phyloP scores from a whole-genome alignment of 1,284 basidiomycete genomes.

The Rhodotorula sp. region DNA sequence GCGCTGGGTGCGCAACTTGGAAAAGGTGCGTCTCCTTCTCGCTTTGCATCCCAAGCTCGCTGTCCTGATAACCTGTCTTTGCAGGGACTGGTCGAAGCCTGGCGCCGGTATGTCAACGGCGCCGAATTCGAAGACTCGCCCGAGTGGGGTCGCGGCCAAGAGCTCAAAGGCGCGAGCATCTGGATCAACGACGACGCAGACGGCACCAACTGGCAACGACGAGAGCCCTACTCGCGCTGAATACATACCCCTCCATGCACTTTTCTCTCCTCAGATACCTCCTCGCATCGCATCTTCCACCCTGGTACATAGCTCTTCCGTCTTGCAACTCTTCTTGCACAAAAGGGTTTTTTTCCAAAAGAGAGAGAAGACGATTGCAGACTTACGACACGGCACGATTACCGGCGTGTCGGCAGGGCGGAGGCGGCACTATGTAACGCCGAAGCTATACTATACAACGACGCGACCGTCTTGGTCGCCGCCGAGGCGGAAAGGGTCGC shows the following conservation, averaged over 20 bases:
- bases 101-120: conserved; percentile 61
- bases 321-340: no score
- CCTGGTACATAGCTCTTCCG: background rate
- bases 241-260: background rate
- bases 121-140: conserved; percentile 49
- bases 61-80: conserved; percentile 38
- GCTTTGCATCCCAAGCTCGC: no score
- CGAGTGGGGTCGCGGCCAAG: conserved; percentile 47
- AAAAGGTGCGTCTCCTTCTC: conserved; percentile 48
- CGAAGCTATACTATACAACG: background rate
- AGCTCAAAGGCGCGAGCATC: conserved; percentile 53
- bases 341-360: no score
- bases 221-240: conserved; percentile 15
- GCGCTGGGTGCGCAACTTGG: conserved; percentile 60
- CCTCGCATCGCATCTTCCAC: background rate
- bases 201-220: conserved; percentile 1
- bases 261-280: background rate
- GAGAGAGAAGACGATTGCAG: no score
- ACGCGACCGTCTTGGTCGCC: background rate
- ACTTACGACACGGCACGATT: no score
- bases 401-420: background rate
- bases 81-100: conserved; percentile 54
- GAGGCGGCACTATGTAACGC: background rate
- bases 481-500: background rate
- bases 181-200: conserved; percentile 50